Evolutionary conservation across 2,329 filamentous ascomycete genomes (phyloP), one percentile per base, ranked within the genome.

Genomic region (Alternaria dauci): DNA sequence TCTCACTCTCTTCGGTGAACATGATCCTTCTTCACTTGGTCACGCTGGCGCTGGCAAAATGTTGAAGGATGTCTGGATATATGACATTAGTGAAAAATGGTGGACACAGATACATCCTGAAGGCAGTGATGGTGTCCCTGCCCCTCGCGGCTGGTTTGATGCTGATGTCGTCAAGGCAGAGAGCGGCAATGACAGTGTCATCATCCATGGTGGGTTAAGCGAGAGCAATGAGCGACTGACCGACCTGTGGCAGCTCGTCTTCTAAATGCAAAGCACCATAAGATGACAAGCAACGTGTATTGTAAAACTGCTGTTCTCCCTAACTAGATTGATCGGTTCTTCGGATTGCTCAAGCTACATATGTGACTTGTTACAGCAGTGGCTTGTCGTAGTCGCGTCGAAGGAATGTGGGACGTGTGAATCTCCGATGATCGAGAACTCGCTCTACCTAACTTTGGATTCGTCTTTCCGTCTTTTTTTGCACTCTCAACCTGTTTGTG

Each of bases 31-130:
- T 58, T 78, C 78, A 1, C 69, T 85, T 8, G 85, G 85, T 0
- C 85, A 87, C 68, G 80, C 81, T 47, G 85, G 84, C 1, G 85
- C 85, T 0, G 85, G 85, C 0, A 87, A 86, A 72, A 87, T 87
- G 84, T 61, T 86, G 44, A 67, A 69, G 2, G 84, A 87, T 70
- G 78, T 81, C 1, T 87, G 85, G 85, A 73, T 78, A 0, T 86
- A 76, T 55, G 76, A 78, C 18, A 71, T 78, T 23, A 67, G 59
- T 26, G 74, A 76, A 44, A 70, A 73, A 23, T 74, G 74, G 73
- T 78, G 76, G 76, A 76, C 74, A 8, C 65, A 71, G 58, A 32
- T 76, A 18, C 55, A 72, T 5, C 71, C 67, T 3, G 51, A 52
- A 16, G 70, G 62, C 5, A 61, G 54, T 3, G 68, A 73, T 4